These are phyloP conservation scores for Suillus americanus DNA, from an alignment of 768 basidiomycete genomes.

Conservation along the genomic window DNA sequence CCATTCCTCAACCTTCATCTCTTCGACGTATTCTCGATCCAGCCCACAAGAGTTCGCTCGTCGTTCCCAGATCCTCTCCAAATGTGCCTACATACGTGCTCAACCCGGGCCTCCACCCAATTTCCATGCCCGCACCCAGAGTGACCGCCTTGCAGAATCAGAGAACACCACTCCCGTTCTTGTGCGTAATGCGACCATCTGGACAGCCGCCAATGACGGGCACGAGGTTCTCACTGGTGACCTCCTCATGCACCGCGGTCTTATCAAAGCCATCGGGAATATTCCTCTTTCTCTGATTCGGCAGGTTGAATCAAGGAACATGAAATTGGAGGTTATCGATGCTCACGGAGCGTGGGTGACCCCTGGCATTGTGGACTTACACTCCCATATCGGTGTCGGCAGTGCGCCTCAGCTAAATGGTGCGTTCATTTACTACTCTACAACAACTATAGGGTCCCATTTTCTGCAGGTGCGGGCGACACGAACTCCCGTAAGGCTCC, in stretches of 20 bases:
- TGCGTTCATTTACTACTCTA: background rate
- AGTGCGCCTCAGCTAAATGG: slow-evolving; percentile 35
- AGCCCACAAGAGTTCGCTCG: slow-evolving; percentile 11
- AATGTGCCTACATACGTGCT: slow-evolving; percentile 43
- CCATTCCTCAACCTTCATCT: background rate
- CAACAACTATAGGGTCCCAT: slow-evolving; percentile 13
- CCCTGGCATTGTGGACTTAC: slow-evolving; percentile 61
- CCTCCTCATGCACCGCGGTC: slow-evolving; percentile 66
- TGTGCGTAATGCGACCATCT: slow-evolving; percentile 76
- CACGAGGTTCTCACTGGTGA: slow-evolving; percentile 64
- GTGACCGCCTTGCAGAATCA: slow-evolving; percentile 59
- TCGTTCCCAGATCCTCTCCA: slow-evolving; percentile 32
- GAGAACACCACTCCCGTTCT: slow-evolving; percentile 59
- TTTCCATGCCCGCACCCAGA: slow-evolving; percentile 50
- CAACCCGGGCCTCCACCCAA: slow-evolving; percentile 43
- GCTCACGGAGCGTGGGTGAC: slow-evolving; percentile 75
- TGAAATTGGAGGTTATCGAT: slow-evolving; percentile 52
- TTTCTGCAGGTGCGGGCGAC: slow-evolving; percentile 45
- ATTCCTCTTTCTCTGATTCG: slow-evolving; percentile 28
- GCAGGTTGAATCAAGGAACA: slow-evolving; percentile 26
- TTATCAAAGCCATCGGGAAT: slow-evolving; percentile 61
- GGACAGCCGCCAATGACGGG: slow-evolving; percentile 77
- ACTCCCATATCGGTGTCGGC: slow-evolving; percentile 47
- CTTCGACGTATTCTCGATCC: background rate
- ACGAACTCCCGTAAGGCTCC: slow-evolving; percentile 56